A percentile compares a stretch with the other conserved stretches of the same genome.
Evolutionary conservation across 192 early-diverging fungal species (phyloP).

Genomic region (Spizellomyces punctatus): DNA sequence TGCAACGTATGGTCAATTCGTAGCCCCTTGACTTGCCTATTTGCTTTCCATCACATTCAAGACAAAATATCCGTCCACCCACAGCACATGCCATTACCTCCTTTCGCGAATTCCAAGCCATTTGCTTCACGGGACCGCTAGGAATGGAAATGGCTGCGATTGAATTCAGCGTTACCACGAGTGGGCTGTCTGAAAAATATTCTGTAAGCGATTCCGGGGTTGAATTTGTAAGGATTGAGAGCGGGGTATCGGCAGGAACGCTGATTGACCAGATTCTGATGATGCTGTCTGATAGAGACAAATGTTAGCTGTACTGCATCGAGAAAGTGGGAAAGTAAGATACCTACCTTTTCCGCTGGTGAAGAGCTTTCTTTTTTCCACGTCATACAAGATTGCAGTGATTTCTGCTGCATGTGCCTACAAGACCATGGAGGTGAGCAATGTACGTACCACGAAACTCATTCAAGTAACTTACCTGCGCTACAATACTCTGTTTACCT

Average conservation of each 20-base stretch:
- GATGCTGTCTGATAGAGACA: slow-evolving; percentile 29
- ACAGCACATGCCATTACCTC: slow-evolving; percentile 9
- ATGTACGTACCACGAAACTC: neutral
- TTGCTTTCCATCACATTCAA: too few relatives aligned
- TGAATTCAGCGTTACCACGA: too few relatives aligned
- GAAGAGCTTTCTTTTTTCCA: slow-evolving; percentile 27
- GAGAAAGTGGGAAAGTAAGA: neutral
- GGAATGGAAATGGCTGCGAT: too few relatives aligned
- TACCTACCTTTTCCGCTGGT: slow-evolving; percentile 36
- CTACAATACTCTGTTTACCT: slow-evolving; percentile 33
- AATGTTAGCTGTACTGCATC: slow-evolving; percentile 9
- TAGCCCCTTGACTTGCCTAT: too few relatives aligned
- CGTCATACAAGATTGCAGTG: slow-evolving; percentile 27
- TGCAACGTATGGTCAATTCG: too few relatives aligned
- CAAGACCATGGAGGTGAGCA: neutral
- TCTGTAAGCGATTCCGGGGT: too few relatives aligned
- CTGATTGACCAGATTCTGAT: slow-evolving; percentile 43
- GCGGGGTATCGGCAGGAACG: too few relatives aligned
- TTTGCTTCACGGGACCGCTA: neutral
- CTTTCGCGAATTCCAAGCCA: slow-evolving; percentile 3
- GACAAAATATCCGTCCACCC: neutral
- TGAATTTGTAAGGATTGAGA: neutral
- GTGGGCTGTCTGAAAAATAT: too few relatives aligned
- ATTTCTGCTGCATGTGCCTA: slow-evolving; percentile 46
- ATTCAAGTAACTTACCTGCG: slow-evolving; percentile 22